A percentile compares a stretch with the other conserved stretches of the same genome.
phyloP scores from a whole-genome alignment of 2,329 filamentous ascomycete species.

The Penicillium verrucosum region DNA sequence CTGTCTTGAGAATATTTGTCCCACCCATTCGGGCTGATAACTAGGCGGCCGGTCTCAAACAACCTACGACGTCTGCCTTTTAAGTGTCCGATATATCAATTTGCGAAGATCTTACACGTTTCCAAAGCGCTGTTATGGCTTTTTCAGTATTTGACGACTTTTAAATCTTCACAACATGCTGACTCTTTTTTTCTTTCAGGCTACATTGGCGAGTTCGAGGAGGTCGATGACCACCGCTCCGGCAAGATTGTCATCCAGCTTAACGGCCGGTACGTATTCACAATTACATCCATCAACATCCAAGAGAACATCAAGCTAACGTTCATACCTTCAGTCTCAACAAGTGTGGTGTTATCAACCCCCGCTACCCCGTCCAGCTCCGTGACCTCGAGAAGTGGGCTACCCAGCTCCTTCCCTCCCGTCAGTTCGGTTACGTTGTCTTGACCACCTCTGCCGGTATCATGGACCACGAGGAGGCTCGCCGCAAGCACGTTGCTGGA shows the following conservation, averaged over 20 bases:
- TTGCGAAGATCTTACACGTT: conserved; percentile 95
- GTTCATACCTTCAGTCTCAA: conserved; percentile 60
- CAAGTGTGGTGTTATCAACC: conserved; percentile 99
- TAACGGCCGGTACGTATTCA: conserved; percentile 71
- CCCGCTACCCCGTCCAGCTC: conserved; percentile 99
- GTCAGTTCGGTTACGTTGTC: conserved; percentile 99
- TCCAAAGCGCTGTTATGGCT: conserved; percentile 55
- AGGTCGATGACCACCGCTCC: conserved; percentile 98
- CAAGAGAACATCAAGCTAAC: conserved; percentile 14
- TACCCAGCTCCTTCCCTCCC: conserved; percentile 95
- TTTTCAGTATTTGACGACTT: conserved; percentile 73
- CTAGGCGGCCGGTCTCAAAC: conserved; percentile 90
- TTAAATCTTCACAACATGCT: conserved; percentile 92
- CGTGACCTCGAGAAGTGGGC: conserved; percentile 99
- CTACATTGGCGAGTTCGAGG: conserved; percentile 99
- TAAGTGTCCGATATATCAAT: conserved; percentile 98
- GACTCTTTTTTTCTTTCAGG: conserved; percentile 58
- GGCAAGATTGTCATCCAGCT: conserved; percentile 99
- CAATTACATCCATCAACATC: neutral
- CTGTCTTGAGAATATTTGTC: neutral
- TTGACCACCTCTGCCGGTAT: conserved; percentile 98
- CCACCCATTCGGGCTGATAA: conserved; percentile 90
- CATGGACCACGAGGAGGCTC: conserved; percentile 99
- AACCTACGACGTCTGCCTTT: conserved; percentile 93
- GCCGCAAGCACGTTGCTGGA: conserved; percentile 97